phyloP scores from a whole-genome alignment of 495 filamentous ascomycete genomes.

The Penicillium salamii region DNA sequence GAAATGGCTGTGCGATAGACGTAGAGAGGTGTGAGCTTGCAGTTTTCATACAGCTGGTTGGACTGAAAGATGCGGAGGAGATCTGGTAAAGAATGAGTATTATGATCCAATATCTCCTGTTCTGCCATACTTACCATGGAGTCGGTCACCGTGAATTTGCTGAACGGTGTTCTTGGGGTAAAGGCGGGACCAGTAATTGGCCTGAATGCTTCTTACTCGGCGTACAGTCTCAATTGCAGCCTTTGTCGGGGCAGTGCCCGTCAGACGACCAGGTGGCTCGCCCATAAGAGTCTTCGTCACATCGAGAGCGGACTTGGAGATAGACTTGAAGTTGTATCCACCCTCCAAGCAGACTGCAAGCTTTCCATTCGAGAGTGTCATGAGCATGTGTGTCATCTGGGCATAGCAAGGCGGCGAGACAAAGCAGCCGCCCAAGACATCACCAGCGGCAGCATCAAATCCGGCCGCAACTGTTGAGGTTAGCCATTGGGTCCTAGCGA shows the following conservation, averaged over 20 bases:
- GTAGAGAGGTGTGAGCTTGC: conserved; percentile 70
- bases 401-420: conserved; percentile 90
- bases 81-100: conserved; percentile 42
- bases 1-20: conserved; percentile 69
- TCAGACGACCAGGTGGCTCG: conserved; percentile 78
- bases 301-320: conserved; percentile 85
- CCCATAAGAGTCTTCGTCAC: conserved; percentile 94
- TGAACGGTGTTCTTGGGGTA: conserved; percentile 44
- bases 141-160: conserved; percentile 40
- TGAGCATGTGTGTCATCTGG: conserved; percentile 99
- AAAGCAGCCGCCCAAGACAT: conserved; percentile 87
- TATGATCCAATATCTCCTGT: background rate
- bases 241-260: conserved; percentile 43
- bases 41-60: conserved; percentile 62
- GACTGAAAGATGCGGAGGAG: conserved; percentile 72
- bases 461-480: conserved; percentile 72
- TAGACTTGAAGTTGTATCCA: conserved; percentile 90
- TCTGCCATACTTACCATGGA: conserved; percentile 46
- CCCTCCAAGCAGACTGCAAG: conserved; percentile 91
- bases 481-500: background rate
- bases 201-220: conserved; percentile 54
- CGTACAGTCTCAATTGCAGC: conserved; percentile 48
- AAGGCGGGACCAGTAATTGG: conserved; percentile 58
- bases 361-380: conserved; percentile 90
- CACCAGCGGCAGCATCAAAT: conserved; percentile 92